phyloP scores from a whole-genome alignment of 139 green algal genomes.

The Deuterostichococcus epilithicus region DNA sequence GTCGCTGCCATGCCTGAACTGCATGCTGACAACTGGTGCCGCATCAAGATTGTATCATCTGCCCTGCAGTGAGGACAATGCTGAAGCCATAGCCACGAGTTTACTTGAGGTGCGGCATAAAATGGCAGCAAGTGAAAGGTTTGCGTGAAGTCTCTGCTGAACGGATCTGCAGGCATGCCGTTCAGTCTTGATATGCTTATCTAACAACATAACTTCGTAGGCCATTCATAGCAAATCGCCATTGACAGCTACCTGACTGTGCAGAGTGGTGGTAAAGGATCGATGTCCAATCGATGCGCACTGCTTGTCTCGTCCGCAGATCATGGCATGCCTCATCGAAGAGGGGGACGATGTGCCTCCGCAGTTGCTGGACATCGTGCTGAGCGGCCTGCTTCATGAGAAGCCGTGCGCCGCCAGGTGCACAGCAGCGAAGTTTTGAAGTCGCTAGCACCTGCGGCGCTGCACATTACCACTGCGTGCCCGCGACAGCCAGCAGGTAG shows the following conservation, averaged over 20 bases:
- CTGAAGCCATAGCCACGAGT: slow-evolving; percentile 11
- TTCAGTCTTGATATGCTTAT: background rate
- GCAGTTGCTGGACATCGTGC: slow-evolving; percentile 56
- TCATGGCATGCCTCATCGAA: slow-evolving; percentile 50
- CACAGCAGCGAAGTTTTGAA: too few relatives aligned
- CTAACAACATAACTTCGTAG: too few relatives aligned
- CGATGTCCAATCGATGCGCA: too few relatives aligned
- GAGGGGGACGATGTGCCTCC: slow-evolving; percentile 59
- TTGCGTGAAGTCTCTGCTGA: too few relatives aligned
- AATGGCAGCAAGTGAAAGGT: too few relatives aligned
- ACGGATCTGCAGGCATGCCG: background rate
- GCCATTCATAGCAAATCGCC: too few relatives aligned
- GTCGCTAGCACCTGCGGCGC: too few relatives aligned
- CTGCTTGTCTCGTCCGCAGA: slow-evolving; percentile 18
- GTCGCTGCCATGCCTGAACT: background rate
- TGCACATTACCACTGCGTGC: too few relatives aligned
- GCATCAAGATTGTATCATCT: background rate
- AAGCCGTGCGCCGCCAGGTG: slow-evolving; percentile 22
- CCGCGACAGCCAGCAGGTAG: too few relatives aligned
- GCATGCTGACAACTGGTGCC: background rate
- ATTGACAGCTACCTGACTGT: too few relatives aligned
- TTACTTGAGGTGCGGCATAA: slow-evolving; percentile 28
- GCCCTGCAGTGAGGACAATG: slow-evolving; percentile 34
- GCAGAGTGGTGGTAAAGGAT: too few relatives aligned
- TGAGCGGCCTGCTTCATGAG: slow-evolving; percentile 47